Conservation (phyloP, 192 early-diverging fungal species). For the Backusella sp. region DNA sequence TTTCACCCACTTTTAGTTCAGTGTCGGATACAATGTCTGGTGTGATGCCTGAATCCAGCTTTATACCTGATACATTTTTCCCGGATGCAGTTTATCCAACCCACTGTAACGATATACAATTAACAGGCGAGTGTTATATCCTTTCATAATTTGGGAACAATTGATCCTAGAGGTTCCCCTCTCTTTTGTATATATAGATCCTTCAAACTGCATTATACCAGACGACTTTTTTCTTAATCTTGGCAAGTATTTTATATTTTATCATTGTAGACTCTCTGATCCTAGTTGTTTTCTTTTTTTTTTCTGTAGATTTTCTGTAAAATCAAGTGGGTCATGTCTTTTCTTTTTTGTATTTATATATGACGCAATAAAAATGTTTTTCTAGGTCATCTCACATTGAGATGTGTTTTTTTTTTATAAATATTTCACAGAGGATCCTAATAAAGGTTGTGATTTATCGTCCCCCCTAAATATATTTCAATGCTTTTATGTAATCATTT, state of each 20-base stretch:
- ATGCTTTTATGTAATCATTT: too few relatives aligned
- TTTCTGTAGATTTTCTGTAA: not conserved
- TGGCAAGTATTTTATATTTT: not conserved
- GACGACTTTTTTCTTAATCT: not conserved
- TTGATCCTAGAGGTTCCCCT: constrained; percentile 5
- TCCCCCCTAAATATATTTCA: too few relatives aligned
- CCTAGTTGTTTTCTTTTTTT: not conserved
- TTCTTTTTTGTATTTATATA: too few relatives aligned
- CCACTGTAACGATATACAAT: not conserved
- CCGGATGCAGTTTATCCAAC: not conserved
- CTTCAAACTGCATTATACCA: not conserved
- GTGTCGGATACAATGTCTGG: not conserved
- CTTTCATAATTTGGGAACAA: not conserved
- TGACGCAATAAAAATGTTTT: too few relatives aligned
- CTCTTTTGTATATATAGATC: constrained; percentile 11
- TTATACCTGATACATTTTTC: too few relatives aligned
- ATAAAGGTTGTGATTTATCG: too few relatives aligned
- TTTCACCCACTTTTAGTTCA: not conserved
- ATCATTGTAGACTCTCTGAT: not conserved
- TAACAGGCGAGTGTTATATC: constrained; percentile 10
- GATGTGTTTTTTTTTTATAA: too few relatives aligned
- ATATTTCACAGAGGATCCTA: too few relatives aligned
- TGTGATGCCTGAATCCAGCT: not conserved
- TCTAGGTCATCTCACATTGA: too few relatives aligned
- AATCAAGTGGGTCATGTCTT: too few relatives aligned